These are phyloP conservation scores for Pulveroboletus sp. DNA, from an alignment of 768 basidiomycete species.

Conservation along the genomic window DNA sequence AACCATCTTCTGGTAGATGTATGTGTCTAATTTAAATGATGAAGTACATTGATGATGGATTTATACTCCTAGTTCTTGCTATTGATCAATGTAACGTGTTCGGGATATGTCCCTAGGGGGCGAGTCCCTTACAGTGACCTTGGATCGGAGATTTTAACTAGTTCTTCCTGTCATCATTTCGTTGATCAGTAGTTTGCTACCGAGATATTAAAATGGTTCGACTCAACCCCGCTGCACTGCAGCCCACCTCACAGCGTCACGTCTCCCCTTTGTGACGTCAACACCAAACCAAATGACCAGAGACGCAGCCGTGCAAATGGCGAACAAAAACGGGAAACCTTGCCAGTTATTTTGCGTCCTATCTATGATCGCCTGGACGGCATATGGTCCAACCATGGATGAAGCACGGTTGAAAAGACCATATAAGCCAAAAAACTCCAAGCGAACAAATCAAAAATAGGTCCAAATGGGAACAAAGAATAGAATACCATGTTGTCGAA, in stretches of 20 bases:
- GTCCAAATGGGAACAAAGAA: not conserved
- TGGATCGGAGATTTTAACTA: no score
- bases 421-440: conserved; percentile 82
- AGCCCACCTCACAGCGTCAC: conserved; percentile 62
- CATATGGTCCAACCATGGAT: conserved; percentile 85
- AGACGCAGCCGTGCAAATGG: conserved; percentile 61
- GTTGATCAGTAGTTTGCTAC: no score
- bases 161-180: no score
- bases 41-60: not conserved
- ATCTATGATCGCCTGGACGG: conserved; percentile 81
- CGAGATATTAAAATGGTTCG: not conserved
- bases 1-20: not conserved
- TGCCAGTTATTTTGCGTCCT: conserved; percentile 71
- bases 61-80: not conserved
- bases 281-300: conserved; percentile 77
- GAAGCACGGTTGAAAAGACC: conserved; percentile 82
- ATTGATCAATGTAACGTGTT: not conserved
- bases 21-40: not conserved
- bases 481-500: conserved; percentile 71
- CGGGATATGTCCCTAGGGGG: no score
- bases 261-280: conserved; percentile 59
- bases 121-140: no score
- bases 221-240: conserved; percentile 23
- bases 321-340: conserved; percentile 84
- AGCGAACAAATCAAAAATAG: not conserved